Percentiles rank a stretch among this genome's conserved stretches.
Evolutionary conservation across 169 alveolate species (phyloP).

Genomic region (Babesia bovis): DNA sequence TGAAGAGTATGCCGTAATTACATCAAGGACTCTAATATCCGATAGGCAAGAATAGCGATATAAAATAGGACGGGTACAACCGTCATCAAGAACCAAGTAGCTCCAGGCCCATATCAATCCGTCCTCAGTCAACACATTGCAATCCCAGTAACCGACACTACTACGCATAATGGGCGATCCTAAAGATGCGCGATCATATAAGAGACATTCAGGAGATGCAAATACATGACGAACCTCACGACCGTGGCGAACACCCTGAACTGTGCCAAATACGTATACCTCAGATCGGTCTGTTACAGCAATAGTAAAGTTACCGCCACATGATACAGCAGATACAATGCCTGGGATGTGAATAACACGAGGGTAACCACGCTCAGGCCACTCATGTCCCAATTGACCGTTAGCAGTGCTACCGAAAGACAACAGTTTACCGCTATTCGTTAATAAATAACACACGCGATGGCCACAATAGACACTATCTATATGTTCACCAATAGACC

Average conservation of each 20-base stretch:
- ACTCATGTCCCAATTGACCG: constrained; percentile 62
- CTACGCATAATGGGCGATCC: constrained; percentile 36
- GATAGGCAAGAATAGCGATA: constrained; percentile 44
- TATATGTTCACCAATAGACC: neutral
- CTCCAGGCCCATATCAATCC: constrained; percentile 49
- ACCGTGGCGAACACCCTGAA: constrained; percentile 25
- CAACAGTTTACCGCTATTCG: constrained; percentile 15
- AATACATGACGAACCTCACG: constrained; percentile 6
- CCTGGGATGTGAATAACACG: constrained; percentile 1
- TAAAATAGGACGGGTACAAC: constrained; percentile 24
- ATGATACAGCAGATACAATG: constrained; percentile 2
- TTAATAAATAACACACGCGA: constrained; percentile 51
- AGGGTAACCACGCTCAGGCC: neutral
- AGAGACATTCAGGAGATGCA: constrained; percentile 23
- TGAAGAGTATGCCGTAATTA: constrained; percentile 10
- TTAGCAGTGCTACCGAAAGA: constrained; percentile 53
- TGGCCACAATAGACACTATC: constrained; percentile 37
- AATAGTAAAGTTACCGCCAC: constrained; percentile 56
- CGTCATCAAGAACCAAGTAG: constrained; percentile 25
- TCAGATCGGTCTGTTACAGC: constrained; percentile 28
- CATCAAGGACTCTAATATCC: constrained; percentile 4
- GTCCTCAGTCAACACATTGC: constrained; percentile 54
- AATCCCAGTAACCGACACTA: constrained; percentile 59
- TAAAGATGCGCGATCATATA: constrained; percentile 20
- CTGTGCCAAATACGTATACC: constrained; percentile 53